Evolutionary conservation across 345 rosid genomes (phyloP).

Genomic region (Excoecaria agallocha): DNA sequence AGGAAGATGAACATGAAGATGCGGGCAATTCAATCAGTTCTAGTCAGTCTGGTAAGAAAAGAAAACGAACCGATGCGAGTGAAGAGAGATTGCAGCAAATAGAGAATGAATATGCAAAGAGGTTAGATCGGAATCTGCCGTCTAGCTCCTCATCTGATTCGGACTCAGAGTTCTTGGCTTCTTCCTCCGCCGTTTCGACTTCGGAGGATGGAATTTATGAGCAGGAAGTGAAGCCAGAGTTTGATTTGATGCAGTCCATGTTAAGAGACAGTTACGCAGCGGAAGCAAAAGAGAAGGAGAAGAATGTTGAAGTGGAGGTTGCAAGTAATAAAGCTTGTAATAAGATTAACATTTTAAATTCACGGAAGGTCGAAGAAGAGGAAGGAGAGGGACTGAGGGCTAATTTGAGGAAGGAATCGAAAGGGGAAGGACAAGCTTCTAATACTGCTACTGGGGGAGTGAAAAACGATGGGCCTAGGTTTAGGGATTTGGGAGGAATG

Average conservation of each 20-base stretch:
- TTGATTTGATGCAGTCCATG: constrained; percentile 59
- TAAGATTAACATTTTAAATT: constrained; percentile 35
- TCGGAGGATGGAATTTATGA: constrained; percentile 58
- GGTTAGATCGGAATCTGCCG: constrained; percentile 8
- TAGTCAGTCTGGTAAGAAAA: constrained; percentile 29
- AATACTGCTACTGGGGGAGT: background rate
- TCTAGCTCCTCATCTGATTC: constrained; percentile 24
- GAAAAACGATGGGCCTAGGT: constrained; percentile 53
- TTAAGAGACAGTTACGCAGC: constrained; percentile 43
- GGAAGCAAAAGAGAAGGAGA: constrained; percentile 39
- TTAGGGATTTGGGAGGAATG: constrained; percentile 89
- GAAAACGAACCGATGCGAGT: constrained; percentile 33
- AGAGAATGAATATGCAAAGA: constrained; percentile 40
- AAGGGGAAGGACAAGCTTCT: background rate
- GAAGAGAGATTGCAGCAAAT: constrained; percentile 48
- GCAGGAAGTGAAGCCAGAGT: constrained; percentile 48
- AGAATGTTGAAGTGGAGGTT: constrained; percentile 61
- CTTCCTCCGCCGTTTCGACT: constrained; percentile 43
- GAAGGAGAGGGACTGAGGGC: background rate
- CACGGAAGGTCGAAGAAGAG: background rate
- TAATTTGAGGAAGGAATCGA: background rate
- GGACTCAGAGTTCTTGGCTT: constrained; percentile 14
- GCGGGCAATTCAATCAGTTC: constrained; percentile 15
- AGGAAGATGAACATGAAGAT: constrained; percentile 25
- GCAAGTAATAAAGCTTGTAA: constrained; percentile 29